These are phyloP conservation scores for Nectriaceae sp. DNA, from an alignment of 2,329 filamentous ascomycete genomes.

Conservation along the genomic window DNA sequence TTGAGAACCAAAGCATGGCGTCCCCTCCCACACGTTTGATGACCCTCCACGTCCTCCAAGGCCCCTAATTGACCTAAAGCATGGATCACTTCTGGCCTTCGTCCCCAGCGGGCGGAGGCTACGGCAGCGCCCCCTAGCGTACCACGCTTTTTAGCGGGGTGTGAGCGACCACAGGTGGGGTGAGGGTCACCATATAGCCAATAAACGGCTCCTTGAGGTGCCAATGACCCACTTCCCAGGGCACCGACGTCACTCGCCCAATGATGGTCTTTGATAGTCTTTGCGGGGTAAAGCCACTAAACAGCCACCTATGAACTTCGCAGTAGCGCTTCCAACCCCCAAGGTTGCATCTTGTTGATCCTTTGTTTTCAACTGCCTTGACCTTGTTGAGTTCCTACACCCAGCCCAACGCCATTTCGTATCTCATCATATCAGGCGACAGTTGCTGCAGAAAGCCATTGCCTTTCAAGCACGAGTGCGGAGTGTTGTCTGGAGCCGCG, in stretches of 20 bases:
- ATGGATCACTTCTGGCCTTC: no score
- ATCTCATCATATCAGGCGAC: not conserved
- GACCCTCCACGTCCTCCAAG: no score
- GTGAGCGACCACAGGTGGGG: not conserved
- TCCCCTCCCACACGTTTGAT: no score
- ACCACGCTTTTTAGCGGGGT: not conserved
- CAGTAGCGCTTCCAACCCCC: not conserved
- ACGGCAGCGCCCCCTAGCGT: constrained; percentile 1
- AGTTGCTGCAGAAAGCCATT: not conserved
- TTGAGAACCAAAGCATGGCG: no score
- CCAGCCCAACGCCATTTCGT: not conserved
- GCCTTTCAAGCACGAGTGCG: no score
- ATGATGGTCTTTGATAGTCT: constrained; percentile 15
- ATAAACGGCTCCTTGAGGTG: constrained; percentile 1
- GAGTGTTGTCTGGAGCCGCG: no score
- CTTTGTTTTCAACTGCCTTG: not conserved
- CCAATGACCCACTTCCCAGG: constrained; percentile 7
- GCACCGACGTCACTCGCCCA: constrained; percentile 24
- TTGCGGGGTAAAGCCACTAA: constrained; percentile 22
- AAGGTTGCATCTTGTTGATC: not conserved
- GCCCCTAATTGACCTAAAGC: no score
- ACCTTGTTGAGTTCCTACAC: no score
- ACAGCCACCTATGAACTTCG: not conserved
- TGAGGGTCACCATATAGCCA: not conserved
- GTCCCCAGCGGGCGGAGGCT: no score